phyloP scores from a whole-genome alignment of 1,139 yeast genomes.

The Suhomyces anneliseae region DNA sequence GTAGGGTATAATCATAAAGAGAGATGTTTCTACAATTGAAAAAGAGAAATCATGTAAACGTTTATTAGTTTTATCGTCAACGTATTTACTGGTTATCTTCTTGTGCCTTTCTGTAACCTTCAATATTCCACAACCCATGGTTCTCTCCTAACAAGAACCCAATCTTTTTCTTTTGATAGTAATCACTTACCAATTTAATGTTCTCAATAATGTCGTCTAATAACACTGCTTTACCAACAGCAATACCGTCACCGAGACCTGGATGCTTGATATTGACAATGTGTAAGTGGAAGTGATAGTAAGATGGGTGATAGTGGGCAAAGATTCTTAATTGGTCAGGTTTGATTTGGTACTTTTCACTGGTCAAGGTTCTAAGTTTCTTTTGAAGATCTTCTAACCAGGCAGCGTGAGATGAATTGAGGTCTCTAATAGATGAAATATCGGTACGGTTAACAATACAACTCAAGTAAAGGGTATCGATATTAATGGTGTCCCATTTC shows the following conservation, averaged over 20 bases:
- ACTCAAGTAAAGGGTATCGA: slow-evolving; percentile 73
- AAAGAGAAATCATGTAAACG: too few relatives aligned
- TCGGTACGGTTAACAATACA: slow-evolving; percentile 74
- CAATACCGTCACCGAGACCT: slow-evolving; percentile 70
- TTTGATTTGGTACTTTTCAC: slow-evolving; percentile 37
- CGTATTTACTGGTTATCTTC: background rate
- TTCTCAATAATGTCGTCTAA: slow-evolving; percentile 82
- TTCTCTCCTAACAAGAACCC: slow-evolving; percentile 71
- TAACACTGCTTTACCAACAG: slow-evolving; percentile 78
- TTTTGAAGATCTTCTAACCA: slow-evolving; percentile 51
- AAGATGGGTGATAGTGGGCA: slow-evolving; percentile 93
- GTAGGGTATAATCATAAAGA: background rate
- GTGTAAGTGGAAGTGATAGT: slow-evolving; percentile 92
- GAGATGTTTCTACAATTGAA: too few relatives aligned
- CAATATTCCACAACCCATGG: slow-evolving; percentile 70
- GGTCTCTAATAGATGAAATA: slow-evolving; percentile 75
- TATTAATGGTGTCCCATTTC: slow-evolving; percentile 86
- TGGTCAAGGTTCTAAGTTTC: slow-evolving; percentile 48
- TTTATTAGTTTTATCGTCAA: background rate
- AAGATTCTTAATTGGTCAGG: slow-evolving; percentile 65
- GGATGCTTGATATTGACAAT: slow-evolving; percentile 75
- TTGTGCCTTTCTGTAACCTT: slow-evolving; percentile 13
- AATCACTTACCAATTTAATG: slow-evolving; percentile 51
- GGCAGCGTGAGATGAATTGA: slow-evolving; percentile 55
- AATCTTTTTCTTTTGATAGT: slow-evolving; percentile 40